Conservation (phyloP, 345 rosid genomes). For the Brassica nigra region DNA sequence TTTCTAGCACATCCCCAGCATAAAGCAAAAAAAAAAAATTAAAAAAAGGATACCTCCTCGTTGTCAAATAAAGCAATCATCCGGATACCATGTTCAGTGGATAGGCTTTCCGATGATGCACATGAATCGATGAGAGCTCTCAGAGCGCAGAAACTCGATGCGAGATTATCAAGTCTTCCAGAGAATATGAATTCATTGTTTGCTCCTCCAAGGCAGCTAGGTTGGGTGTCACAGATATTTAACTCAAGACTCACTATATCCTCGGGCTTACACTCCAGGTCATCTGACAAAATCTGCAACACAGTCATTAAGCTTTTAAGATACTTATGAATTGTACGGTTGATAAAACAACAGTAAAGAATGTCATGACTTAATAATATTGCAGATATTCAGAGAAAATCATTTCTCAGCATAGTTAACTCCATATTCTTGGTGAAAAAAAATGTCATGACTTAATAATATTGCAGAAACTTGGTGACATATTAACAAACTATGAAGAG, state of each 20-base stretch:
- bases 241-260: slow-evolving; percentile 82
- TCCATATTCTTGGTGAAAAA: not conserved
- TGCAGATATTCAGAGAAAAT: not conserved
- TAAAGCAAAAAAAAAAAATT: not conserved
- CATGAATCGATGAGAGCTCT: slow-evolving; percentile 89
- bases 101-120: slow-evolving; percentile 50
- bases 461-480: not conserved
- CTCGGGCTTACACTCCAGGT: slow-evolving; percentile 60
- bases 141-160: slow-evolving; percentile 85
- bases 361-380: no score
- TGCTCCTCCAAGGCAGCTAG: slow-evolving; percentile 97
- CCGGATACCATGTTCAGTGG: slow-evolving; percentile 65
- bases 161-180: slow-evolving; percentile 95
- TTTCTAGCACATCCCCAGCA: not conserved
- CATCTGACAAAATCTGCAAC: slow-evolving; percentile 73
- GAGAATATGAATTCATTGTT: slow-evolving; percentile 87
- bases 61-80: slow-evolving; percentile 96
- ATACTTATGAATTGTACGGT: not conserved
- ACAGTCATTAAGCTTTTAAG: not conserved
- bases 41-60: slow-evolving; percentile 70
- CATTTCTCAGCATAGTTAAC: not conserved
- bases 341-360: not conserved
- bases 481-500: not conserved
- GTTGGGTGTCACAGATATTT: slow-evolving; percentile 92
- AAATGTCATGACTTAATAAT: not conserved